Evolutionary conservation across 2,329 filamentous ascomycete genomes (phyloP).

Genomic region (Thermomyces lanuginosus): DNA sequence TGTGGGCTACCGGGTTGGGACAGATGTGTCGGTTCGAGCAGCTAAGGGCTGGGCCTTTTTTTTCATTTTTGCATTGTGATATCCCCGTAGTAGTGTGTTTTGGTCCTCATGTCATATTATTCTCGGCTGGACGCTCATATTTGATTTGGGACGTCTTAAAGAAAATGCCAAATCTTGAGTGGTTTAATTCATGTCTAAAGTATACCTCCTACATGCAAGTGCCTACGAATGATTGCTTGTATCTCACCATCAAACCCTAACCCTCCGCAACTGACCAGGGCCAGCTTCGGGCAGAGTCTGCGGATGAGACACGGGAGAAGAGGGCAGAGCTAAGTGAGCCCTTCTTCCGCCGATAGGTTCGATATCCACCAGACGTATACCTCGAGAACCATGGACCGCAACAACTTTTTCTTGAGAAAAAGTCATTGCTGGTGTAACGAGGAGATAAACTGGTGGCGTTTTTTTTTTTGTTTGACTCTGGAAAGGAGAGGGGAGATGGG

Average conservation of each 20-base stretch:
- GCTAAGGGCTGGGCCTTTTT: background rate
- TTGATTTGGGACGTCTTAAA: background rate
- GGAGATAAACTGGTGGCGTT: conserved; percentile 69
- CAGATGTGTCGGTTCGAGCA: conserved; percentile 21
- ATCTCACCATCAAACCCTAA: conserved; percentile 26
- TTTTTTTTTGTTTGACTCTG: background rate
- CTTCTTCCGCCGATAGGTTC: conserved; percentile 31
- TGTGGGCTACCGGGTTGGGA: conserved; percentile 48
- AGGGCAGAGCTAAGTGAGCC: conserved; percentile 5
- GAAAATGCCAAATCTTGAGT: conserved; percentile 1
- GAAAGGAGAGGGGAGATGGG: background rate
- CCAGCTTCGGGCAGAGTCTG: conserved; percentile 25
- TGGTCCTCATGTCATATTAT: background rate
- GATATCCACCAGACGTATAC: conserved; percentile 88
- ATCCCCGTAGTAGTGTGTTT: background rate
- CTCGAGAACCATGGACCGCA: conserved; percentile 51
- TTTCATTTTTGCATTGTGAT: background rate
- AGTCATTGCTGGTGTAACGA: conserved; percentile 47
- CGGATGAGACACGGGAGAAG: conserved; percentile 22
- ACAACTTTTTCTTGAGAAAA: conserved; percentile 9
- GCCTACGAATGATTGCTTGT: conserved; percentile 3
- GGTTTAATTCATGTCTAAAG: background rate
- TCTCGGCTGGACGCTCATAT: background rate
- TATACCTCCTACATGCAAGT: background rate
- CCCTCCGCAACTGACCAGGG: conserved; percentile 17